Base-by-base conservation (phyloP, 345 rosid genomes). In the Syzygium oleosum region DNA sequence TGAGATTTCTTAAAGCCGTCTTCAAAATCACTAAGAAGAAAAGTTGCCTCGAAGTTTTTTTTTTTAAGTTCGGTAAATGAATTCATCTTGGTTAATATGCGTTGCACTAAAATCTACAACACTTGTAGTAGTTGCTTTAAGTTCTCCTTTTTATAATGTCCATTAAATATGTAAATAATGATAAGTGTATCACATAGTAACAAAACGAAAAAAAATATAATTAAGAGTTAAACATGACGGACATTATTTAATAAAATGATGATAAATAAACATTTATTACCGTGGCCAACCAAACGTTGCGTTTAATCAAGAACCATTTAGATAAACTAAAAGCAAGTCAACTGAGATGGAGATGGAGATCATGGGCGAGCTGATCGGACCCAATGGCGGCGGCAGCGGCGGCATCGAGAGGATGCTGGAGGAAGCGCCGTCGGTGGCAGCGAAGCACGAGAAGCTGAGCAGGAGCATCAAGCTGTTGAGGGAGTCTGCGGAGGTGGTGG, bases 391-490 rank as follows among this genome's bases (percentile, higher is more conserved):
- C 46, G 7, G 46, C 46, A 1, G 65, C 65, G 90, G 85, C 8
- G 85, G 63, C 8, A 38, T 92, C 11, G 89, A 89, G 63, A 87
- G 51, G 87, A 79, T 92, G 89, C 41, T 92, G 29, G 89, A 85
- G 88, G 92, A 90, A 68, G 51, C 90, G 4, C 90, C 90, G 31
- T 68, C 90, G 0, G 84, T 90, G 31, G 91, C 90, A 0, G 65
- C 4, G 3, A 90, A 90, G 87, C 89, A 90, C 2, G 88, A 87
- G 89, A 92, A 84, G 85, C 87, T 92, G 87, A 86, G 84, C 77
- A 78, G 13, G 23, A 88, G 91, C 84, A 86, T 92, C 78, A 46
- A 87, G 52, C 79, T 90, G 29, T 68, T 89, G 25, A 85, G 14
- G 84, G 90, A 87, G 85, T 88, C 93, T 7, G 88, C 65, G 61